Evolutionary conservation across 768 basidiomycete species (phyloP), one percentile per base, ranked within the genome.

Genomic region (Trametes villosa): DNA sequence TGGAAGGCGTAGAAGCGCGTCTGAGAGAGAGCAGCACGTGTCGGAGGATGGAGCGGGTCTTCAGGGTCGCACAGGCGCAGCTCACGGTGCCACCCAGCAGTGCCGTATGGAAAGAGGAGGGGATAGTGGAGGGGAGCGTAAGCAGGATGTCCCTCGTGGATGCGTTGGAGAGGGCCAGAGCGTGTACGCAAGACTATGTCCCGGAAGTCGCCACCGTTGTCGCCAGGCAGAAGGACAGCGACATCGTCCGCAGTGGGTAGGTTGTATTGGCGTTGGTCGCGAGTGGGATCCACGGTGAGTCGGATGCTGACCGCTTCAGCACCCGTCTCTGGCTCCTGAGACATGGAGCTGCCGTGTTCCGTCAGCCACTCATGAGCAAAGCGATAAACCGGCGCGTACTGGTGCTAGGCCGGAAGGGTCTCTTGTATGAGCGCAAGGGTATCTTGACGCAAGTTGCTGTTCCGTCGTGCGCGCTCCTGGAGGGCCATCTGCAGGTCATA

Each of bases 101-200:
- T 64, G 5, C 79, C 78, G 40, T 48, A 18, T 4, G 80, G 77
- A 70, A 82, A 81, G 1, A 83, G 69, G 0, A 84, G 62, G 0
- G 77, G 74, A 75, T 81, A 82, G 18, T 80, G 76, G 0, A 83
- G 69, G 0, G 78, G 62, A 0, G 62, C 33, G 62, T 82, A 83
- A 0, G 68, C 53, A 4, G 75, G 71, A 60, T 78, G 67, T 0
- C 68, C 53, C 1, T 83, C 72, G 59, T 53, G 71, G 38, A 81
- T 78, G 1, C 66, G 50, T 24, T 61, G 22, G 3, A 80, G 60
- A 1, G 7, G 9, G 2, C 33, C 33, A 31, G 49, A 50, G 4
- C 49, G 2, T 55, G 63, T 33, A 29, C 13, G 53, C 20, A 69
- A 13, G 36, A 66, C 55, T 36, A 64, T 49, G 55, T 48, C 50